Evolutionary conservation across 179 eudicot genomes (phyloP).

Genomic region (Vitellaria paradoxa): DNA sequence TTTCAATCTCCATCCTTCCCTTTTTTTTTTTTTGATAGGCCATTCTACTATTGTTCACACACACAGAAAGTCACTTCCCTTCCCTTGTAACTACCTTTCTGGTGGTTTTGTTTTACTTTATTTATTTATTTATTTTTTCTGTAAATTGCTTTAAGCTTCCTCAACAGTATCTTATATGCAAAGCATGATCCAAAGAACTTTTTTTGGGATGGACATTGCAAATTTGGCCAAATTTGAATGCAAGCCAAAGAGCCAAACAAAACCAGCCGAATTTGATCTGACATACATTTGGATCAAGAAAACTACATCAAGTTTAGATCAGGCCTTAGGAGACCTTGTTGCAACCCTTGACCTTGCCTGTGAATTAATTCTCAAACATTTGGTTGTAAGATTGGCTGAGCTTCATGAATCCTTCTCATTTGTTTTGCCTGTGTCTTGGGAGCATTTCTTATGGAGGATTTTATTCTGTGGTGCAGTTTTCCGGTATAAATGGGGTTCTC

Average conservation of each 20-base stretch:
- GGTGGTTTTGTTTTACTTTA: not conserved
- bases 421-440: not conserved
- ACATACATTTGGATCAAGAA: not conserved
- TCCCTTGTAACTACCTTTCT: not conserved
- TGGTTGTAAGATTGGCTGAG: not conserved
- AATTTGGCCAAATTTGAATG: not conserved
- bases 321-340: no score
- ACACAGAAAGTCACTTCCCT: not conserved
- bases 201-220: not conserved
- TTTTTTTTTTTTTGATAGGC: no score
- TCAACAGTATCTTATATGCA: not conserved
- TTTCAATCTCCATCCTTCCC: not conserved
- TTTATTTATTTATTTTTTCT: no score
- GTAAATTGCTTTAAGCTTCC: not conserved
- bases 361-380: not conserved
- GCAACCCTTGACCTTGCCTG: not conserved
- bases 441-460: slow-evolving; percentile 4
- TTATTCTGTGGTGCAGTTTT: slow-evolving; percentile 42
- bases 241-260: not conserved
- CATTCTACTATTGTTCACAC: no score
- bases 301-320: not conserved
- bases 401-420: not conserved
- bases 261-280: not conserved
- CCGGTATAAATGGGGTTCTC: slow-evolving; percentile 71
- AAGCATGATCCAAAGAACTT: not conserved